Conservation (phyloP, 192 early-diverging fungal species). For the Coemansia sp. region DNA sequence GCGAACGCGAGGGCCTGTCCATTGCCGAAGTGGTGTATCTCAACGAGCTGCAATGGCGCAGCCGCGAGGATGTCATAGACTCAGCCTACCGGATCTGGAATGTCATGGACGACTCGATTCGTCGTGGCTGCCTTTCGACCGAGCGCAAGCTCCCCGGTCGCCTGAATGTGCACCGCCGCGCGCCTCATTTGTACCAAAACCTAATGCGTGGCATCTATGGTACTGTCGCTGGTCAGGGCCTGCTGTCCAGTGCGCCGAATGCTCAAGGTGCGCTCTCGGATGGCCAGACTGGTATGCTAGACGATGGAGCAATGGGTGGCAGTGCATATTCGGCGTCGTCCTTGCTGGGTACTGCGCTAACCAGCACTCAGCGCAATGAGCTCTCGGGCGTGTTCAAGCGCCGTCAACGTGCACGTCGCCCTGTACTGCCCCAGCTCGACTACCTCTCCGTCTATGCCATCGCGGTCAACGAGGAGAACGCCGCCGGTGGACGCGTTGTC, state of each 20-base stretch:
- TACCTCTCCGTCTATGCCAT: constrained; percentile 93
- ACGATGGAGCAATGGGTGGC: not conserved
- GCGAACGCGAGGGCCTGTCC: constrained; percentile 78
- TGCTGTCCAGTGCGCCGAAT: constrained; percentile 17
- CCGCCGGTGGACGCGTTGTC: constrained; percentile 80
- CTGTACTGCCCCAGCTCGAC: constrained; percentile 80
- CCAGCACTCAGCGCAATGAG: constrained; percentile 47
- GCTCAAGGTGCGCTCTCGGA: constrained; percentile 19
- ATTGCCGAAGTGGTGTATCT: constrained; percentile 96
- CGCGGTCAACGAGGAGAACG: constrained; percentile 95
- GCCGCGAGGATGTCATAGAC: constrained; percentile 75
- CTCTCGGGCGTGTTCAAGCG: constrained; percentile 44
- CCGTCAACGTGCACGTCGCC: constrained; percentile 44
- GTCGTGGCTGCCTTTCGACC: constrained; percentile 69
- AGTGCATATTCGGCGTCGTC: constrained; percentile 11
- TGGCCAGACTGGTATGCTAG: not conserved
- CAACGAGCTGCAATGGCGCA: constrained; percentile 93
- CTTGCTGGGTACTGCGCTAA: constrained; percentile 37
- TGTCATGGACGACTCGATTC: constrained; percentile 89
- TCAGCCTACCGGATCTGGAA: constrained; percentile 83
- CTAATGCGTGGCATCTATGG: constrained; percentile 78
- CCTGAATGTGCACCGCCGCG: constrained; percentile 80
- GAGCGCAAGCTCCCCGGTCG: constrained; percentile 76
- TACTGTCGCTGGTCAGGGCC: constrained; percentile 26
- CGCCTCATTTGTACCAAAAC: constrained; percentile 85